phyloP scores from a whole-genome alignment of 208 protist species.

The Trypanosoma avium region DNA sequence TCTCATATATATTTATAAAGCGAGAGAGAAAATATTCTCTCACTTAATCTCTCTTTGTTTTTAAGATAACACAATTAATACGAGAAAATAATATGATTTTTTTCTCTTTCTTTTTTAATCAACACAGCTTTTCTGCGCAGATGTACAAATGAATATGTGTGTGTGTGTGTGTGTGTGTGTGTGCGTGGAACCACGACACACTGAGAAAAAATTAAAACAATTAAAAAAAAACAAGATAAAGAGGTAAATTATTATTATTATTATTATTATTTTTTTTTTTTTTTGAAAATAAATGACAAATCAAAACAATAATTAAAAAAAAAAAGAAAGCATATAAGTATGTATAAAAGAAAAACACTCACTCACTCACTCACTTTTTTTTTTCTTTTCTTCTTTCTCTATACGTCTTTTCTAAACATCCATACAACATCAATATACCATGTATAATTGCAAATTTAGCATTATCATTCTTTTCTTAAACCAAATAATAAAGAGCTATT shows the following conservation, averaged over 20 bases:
- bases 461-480: slow-evolving; percentile 2
- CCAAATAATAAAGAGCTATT: neutral
- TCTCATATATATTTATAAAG: no score
- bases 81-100: no score
- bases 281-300: neutral
- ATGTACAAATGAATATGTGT: neutral
- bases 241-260: neutral
- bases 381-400: neutral
- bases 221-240: neutral
- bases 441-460: no score
- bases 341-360: no score
- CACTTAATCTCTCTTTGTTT: no score
- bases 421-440: no score
- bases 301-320: slow-evolving; percentile 3
- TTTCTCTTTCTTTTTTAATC: no score
- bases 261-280: slow-evolving; percentile 11
- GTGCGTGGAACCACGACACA: neutral
- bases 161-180: neutral
- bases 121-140: no score
- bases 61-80: no score
- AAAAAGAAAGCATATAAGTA: slow-evolving; percentile 7
- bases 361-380: neutral
- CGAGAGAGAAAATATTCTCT: no score
- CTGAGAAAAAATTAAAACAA: neutral
- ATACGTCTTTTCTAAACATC: neutral